phyloP scores from a whole-genome alignment of 2,329 filamentous ascomycete species.

The Penicillium crustosum region DNA sequence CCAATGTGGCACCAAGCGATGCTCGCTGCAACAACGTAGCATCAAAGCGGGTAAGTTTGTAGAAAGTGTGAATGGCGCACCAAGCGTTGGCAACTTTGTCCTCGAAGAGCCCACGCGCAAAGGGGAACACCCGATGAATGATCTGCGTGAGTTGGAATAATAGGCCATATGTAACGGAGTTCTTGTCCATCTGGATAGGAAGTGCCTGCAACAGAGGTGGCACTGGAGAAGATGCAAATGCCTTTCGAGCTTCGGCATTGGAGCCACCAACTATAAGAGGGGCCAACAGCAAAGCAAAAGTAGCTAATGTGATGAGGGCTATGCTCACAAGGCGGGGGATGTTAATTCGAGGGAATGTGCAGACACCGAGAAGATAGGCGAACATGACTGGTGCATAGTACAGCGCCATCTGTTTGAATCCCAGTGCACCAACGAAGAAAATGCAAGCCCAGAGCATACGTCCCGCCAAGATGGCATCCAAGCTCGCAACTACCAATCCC shows the following conservation, averaged over 20 bases:
- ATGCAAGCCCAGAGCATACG: conserved; percentile 84
- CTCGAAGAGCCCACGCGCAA: conserved; percentile 92
- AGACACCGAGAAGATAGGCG: conserved; percentile 83
- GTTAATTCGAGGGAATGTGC: conserved; percentile 72
- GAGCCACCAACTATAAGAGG: conserved; percentile 73
- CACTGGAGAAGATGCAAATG: conserved; percentile 61
- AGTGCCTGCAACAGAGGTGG: conserved; percentile 61
- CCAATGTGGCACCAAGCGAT: conserved; percentile 72
- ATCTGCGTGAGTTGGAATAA: conserved; percentile 79
- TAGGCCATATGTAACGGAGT: conserved; percentile 70
- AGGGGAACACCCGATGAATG: conserved; percentile 91
- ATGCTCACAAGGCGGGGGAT: conserved; percentile 70
- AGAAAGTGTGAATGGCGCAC: conserved; percentile 85
- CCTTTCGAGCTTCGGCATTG: conserved; percentile 66
- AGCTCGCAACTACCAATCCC: conserved; percentile 78
- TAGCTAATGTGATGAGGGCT: conserved; percentile 66
- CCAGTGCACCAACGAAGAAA: conserved; percentile 90
- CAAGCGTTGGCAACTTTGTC: conserved; percentile 99
- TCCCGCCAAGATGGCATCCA: conserved; percentile 85
- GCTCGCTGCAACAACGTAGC: conserved; percentile 69
- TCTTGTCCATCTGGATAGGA: conserved; percentile 59
- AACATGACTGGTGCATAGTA: conserved; percentile 96
- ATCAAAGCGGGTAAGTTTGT: conserved; percentile 80
- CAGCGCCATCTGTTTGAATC: conserved; percentile 98
- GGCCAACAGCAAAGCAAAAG: conserved; percentile 73